Evolutionary conservation across 2,329 filamentous ascomycete species (phyloP).

Genomic region (Epichloe sp.): DNA sequence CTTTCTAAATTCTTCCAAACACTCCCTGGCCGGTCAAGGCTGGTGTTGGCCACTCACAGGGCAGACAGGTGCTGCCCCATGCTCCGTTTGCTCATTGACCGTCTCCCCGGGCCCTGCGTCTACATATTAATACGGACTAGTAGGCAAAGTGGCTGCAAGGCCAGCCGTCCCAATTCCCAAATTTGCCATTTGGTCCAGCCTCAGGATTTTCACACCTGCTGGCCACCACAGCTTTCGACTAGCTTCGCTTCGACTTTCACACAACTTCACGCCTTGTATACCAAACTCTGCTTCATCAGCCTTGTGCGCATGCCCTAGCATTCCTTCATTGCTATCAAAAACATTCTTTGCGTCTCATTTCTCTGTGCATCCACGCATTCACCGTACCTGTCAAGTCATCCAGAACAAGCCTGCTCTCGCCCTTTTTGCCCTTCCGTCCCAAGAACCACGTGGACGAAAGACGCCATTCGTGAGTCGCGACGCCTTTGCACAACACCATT

Average conservation of each 20-base stretch:
- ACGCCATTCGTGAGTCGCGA: constrained; percentile 1
- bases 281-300: constrained; percentile 2
- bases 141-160: constrained; percentile 4
- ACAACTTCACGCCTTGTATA: constrained; percentile 6
- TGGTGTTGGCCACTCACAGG: too few relatives aligned
- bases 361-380: neutral
- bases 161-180: constrained; percentile 18
- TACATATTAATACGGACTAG: neutral
- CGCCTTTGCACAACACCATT: neutral
- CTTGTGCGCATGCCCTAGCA: constrained; percentile 4
- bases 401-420: neutral
- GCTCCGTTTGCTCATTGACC: neutral
- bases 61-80: too few relatives aligned
- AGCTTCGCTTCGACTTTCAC: constrained; percentile 8
- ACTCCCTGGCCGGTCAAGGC: too few relatives aligned
- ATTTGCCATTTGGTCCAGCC: constrained; percentile 19
- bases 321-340: constrained; percentile 3
- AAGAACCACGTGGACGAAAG: constrained; percentile 3
- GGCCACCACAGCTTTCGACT: constrained; percentile 4
- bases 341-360: constrained; percentile 3
- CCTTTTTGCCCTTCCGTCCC: constrained; percentile 1
- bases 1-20: too few relatives aligned
- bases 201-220: constrained; percentile 20
- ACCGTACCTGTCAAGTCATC: neutral
- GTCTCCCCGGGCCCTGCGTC: constrained; percentile 2